Evolutionary conservation across 495 filamentous ascomycete species (phyloP).

Genomic region (Trichoderma asperelloides): DNA sequence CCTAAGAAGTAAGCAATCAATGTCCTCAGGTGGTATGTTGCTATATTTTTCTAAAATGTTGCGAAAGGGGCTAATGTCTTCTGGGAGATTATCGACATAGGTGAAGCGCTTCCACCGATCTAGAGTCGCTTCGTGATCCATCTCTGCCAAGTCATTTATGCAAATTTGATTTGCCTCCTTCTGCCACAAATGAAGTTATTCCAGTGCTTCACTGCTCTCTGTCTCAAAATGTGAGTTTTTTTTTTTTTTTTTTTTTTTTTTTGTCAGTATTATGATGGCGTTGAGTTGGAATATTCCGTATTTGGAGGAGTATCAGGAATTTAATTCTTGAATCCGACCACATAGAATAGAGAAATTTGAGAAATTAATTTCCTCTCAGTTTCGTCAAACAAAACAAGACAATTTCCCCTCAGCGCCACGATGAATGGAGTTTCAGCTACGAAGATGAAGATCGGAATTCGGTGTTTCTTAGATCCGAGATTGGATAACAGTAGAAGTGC

Average conservation of each 20-base stretch:
- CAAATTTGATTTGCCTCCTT: background rate
- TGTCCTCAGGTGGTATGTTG: constrained; percentile 32
- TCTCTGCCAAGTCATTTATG: background rate
- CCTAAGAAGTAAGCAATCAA: constrained; percentile 36
- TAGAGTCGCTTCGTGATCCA: background rate
- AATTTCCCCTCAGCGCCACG: background rate
- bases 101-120: background rate
- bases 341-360: too few relatives aligned
- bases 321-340: too few relatives aligned
- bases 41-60: constrained; percentile 39
- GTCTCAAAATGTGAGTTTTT: too few relatives aligned
- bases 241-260: too few relatives aligned
- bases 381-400: background rate
- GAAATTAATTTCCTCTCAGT: too few relatives aligned
- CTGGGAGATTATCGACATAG: constrained; percentile 17
- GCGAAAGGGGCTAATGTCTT: constrained; percentile 21
- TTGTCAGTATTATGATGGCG: too few relatives aligned
- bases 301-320: too few relatives aligned
- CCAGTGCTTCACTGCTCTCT: too few relatives aligned
- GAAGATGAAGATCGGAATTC: background rate
- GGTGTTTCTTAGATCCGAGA: background rate
- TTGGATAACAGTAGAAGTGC: background rate
- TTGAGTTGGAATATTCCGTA: too few relatives aligned
- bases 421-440: background rate
- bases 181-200: too few relatives aligned